Evolutionary conservation across 2,329 filamentous ascomycete species (phyloP).

Genomic region (Calonectria crousiana): DNA sequence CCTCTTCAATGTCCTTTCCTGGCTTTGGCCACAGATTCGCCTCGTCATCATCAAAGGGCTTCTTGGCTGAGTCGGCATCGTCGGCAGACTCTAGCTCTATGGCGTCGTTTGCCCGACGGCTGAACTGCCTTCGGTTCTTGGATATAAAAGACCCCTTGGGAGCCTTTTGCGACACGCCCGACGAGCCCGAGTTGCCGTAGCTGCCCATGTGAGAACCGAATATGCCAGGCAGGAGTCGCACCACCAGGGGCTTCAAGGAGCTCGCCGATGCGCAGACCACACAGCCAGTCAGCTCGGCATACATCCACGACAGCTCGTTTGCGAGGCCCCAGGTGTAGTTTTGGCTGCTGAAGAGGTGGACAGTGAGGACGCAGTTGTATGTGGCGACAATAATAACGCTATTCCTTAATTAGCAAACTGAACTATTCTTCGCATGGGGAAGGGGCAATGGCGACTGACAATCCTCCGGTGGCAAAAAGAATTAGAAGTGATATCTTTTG

Average conservation of each 20-base stretch:
- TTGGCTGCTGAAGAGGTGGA: slow-evolving; percentile 31
- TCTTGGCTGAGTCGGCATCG: slow-evolving; percentile 34
- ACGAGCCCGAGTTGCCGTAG: not conserved
- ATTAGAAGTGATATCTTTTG: not conserved
- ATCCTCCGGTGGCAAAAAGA: slow-evolving; percentile 35
- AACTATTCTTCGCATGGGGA: rapidly evolving
- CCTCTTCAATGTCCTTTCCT: not conserved
- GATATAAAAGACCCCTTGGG: not conserved
- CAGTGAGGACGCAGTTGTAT: slow-evolving; percentile 39
- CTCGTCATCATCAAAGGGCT: slow-evolving; percentile 34
- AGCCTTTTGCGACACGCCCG: not conserved
- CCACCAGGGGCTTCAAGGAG: slow-evolving; percentile 38
- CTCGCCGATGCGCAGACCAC: slow-evolving; percentile 41
- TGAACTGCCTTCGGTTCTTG: slow-evolving; percentile 31
- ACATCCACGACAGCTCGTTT: slow-evolving; percentile 42
- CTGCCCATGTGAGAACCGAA: slow-evolving; percentile 27
- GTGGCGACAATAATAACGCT: slow-evolving; percentile 36
- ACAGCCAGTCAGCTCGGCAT: slow-evolving; percentile 39
- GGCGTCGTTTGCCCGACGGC: slow-evolving; percentile 34
- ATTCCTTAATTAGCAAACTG: not conserved
- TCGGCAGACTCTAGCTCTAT: slow-evolving; percentile 40
- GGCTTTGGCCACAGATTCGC: slow-evolving; percentile 30
- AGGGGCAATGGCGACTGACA: not conserved
- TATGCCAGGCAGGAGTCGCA: slow-evolving; percentile 24
- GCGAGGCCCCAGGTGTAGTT: slow-evolving; percentile 42